Evolutionary conservation across 148 eudicot genomes (phyloP), one percentile per base, ranked within the genome.

Genomic region (Mesembryanthemum crystallinum): DNA sequence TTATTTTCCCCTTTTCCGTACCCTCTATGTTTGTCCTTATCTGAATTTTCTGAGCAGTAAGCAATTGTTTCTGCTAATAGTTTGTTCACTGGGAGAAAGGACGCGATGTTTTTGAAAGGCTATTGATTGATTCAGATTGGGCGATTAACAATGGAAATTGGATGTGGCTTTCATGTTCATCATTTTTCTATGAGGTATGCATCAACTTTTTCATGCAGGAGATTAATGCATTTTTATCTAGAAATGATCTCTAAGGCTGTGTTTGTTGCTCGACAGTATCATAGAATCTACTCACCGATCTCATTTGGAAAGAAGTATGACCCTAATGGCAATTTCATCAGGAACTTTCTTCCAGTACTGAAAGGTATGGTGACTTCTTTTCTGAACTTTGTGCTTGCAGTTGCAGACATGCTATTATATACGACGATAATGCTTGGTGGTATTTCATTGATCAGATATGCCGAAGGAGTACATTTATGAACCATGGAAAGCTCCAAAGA

Each of bases 41-140:
- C 17, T 61, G 47, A 43, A 63, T 4, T 7, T 47, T 18, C 8
- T 21, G 23, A 54, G 55, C 49, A 42, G 8, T 21, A 29, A 54
- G 55, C 49, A 42, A 13, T 35, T 67, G 8, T 58, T 54, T 69
- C 28, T 78, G n/a, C 68, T 76, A 7, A 62, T 84, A 94, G 98
- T 94, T 94, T 79, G 77, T 91, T 63, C 91, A 94, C 54, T 94
- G 98, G 98, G 98, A 94, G 84, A 94, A 81, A 84, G 98, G 98
- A 23, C 97, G 98, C 47, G 90, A 91, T 83, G 90, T 94, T 54
- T 94, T 94, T 68, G 97, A 94, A 79, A 90, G 97, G 81, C 90
- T 94, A 78, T 82, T 94, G 80, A 89, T 94, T 33, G 98, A 94
- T 86, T 87, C 92, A 2, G 97, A 94, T 78, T 90, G 97, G 98